Evolutionary conservation across 768 basidiomycete genomes (phyloP), one percentile per base, ranked within the genome.

Genomic region (Leccinellum rugosiceps): DNA sequence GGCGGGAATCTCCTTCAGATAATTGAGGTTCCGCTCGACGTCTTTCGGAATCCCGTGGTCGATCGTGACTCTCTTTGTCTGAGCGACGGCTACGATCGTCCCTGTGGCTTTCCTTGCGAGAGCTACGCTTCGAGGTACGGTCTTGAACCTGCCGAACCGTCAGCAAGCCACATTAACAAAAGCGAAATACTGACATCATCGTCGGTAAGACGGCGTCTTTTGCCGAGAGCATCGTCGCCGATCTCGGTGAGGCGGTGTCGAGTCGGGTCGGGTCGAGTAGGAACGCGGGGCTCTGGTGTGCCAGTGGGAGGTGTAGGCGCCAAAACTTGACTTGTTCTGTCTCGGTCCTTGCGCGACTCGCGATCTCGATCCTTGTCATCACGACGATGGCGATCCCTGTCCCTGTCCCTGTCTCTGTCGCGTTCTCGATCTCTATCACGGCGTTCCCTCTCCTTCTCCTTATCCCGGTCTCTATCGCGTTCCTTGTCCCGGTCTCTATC

Each of bases 101-200:
- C 50, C 89, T 83, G 65, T 90, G 87, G 30, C 82, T 73, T 3
- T 91, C 89, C 67, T 88, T 89, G 50, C 90, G 84, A 56, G 90
- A 87, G 57, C 83, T 82, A n/a, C 90, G 86, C 70, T 92, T 92
- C n/a, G 85, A 81, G 32, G 80, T 79, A 62, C 90, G 83, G 52
- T 92, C 90, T 19, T 19, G 41, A 58, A 83, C 73, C 88, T 91
- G 68, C 41, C 50, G 57, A 43, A 50, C 25, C 17, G 54, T 68
- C 64, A 57, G 61, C 52, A 38, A 23, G 48, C 35, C 32, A 55
- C 48, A 50, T 49, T 41, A 41, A 50, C 15, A 21, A 38, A 52
- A 48, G 38, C 13, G 23, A 38, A 41, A 30, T 6, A 75, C 85
- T 68, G 67, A 91, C 90, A 65, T 92, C 90, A 53, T 92, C 90